These are phyloP conservation scores for Suillus lakei DNA, from an alignment of 768 basidiomycete genomes.

Conservation along the genomic window DNA sequence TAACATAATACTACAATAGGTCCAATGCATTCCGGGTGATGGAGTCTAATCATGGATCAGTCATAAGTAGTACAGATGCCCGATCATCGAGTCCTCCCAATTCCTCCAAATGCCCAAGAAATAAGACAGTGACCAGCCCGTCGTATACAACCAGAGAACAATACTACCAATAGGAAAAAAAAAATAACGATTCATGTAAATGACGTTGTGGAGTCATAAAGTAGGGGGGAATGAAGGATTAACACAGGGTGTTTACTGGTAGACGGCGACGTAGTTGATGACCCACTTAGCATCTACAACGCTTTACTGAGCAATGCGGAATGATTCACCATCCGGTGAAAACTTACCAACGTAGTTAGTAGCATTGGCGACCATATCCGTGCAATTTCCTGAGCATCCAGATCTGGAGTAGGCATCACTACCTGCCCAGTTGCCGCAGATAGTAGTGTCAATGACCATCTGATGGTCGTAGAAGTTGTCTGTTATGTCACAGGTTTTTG, in stretches of 20 bases:
- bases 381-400: slow-evolving; percentile 49
- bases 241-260: slow-evolving; percentile 34
- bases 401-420: slow-evolving; percentile 28
- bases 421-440: slow-evolving; percentile 38
- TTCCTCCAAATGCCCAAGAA: neutral
- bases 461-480: slow-evolving; percentile 59
- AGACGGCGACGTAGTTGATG: slow-evolving; percentile 61
- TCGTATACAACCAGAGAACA: neutral
- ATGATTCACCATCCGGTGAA: slow-evolving; percentile 28
- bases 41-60: neutral
- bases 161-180: neutral
- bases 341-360: slow-evolving; percentile 53
- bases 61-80: neutral
- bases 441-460: slow-evolving; percentile 45
- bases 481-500: slow-evolving; percentile 51
- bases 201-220: neutral
- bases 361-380: slow-evolving; percentile 55
- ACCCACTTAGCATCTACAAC: slow-evolving; percentile 57
- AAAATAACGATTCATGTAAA: neutral
- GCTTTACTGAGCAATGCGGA: neutral
- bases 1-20: neutral
- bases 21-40: neutral
- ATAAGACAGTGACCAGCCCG: neutral
- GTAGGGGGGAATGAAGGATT: neutral
- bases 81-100: neutral